Conservation (phyloP, 2,329 filamentous ascomycete species). For the Fusarium pininemorale region DNA sequence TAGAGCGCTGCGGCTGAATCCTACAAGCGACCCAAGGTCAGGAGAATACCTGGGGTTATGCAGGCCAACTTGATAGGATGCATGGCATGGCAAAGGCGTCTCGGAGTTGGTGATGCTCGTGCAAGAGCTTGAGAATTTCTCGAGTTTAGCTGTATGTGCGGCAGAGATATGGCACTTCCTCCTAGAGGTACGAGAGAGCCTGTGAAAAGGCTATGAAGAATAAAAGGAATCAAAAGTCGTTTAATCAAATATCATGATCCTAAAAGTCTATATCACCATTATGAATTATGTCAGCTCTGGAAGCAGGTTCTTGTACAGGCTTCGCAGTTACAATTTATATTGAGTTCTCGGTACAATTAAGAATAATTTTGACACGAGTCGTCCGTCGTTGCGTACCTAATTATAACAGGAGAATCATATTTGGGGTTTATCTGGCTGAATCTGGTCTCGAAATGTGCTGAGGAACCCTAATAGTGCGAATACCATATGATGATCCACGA, state of each 20-base stretch:
- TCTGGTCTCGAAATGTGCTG: background rate
- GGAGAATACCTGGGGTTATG: slow-evolving; percentile 42
- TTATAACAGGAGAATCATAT: too few relatives aligned
- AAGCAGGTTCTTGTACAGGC: background rate
- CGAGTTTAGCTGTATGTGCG: slow-evolving; percentile 42
- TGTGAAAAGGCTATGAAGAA: slow-evolving; percentile 39
- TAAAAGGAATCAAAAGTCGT: slow-evolving; percentile 40
- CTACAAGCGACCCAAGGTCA: slow-evolving; percentile 33
- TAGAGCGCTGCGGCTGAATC: slow-evolving; percentile 4
- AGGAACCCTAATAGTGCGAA: background rate
- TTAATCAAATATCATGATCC: slow-evolving; percentile 35
- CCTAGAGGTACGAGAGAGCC: slow-evolving; percentile 36
- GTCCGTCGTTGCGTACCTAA: background rate
- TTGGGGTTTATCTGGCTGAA: background rate
- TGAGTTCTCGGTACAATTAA: background rate
- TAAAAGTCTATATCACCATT: background rate
- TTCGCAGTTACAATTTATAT: background rate
- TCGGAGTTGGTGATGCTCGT: slow-evolving; percentile 53
- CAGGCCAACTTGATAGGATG: slow-evolving; percentile 47
- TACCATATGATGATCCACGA: background rate
- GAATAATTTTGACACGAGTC: background rate
- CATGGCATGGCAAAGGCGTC: slow-evolving; percentile 56
- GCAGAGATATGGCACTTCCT: slow-evolving; percentile 40
- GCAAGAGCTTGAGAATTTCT: slow-evolving; percentile 45
- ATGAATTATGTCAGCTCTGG: background rate